Evolutionary conservation across 1,284 basidiomycete genomes (phyloP), one percentile per base, ranked within the genome.

Genomic region (Melanopsichium pennsylvanicum): DNA sequence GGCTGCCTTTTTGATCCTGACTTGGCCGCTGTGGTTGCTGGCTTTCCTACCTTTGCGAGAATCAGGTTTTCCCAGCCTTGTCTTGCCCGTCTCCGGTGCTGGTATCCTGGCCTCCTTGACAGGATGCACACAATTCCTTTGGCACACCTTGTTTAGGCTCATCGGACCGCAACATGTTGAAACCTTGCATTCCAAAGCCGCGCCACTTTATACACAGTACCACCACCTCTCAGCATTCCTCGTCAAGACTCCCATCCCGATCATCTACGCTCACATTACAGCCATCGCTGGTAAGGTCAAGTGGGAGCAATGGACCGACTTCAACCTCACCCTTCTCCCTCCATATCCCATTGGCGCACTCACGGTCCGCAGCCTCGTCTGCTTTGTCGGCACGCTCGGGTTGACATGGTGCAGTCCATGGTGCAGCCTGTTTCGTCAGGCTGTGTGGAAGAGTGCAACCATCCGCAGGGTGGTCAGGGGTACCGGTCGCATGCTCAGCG

Each of bases 331-430:
- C 23, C 41, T 70, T 15, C 43, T 80, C 13, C 79, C 80, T 16
- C 73, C 79, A 6, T 77, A 79, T 58, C 77, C 80, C 8, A 64
- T 78, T 40, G 75, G 70, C 3, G 62, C 74, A 31, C 62, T 81
- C 35, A 54, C 66, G 5, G 43, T 80, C n/a, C 63, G 72, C n/a
- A 68, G 73, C 33, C 50, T 77, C 32, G 40, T 78, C 16, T 72
- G 79, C 47, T 32, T 74, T 4, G 21, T 63, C n/a, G 78, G 80
- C 27, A 69, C 71, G 0, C 26, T 80, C 5, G 62, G 70, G 6
- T 59, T 81, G 31, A 72, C 79, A 12, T 81, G 79, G 77, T 78
- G 75, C 46, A 70, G 80, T 16, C 78, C 80, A 7, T 81, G 79
- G 76, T 74, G 73, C 31, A 72, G 60, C 11, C 51, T 80, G 6